Base-by-base conservation (phyloP, 768 basidiomycete species). In the Krasilnikovozyma curviuscula region DNA sequence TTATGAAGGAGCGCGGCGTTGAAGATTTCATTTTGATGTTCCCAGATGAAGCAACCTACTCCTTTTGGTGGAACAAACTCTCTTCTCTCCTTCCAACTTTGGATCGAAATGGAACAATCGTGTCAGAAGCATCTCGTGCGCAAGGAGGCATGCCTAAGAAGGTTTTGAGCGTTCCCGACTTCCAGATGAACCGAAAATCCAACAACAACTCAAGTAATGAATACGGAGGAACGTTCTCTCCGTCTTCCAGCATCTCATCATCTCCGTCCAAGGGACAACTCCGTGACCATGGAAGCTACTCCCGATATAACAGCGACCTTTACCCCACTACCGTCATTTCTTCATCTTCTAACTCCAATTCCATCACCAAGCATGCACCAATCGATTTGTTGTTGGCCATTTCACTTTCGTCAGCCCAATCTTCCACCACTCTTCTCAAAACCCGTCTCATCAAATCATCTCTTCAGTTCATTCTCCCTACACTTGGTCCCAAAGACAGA, bases 1-100 rank as follows among this genome's bases (percentile, higher is more conserved):
- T 56, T 23, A 43, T 54, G 53, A 84, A 88, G 67, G 91, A 97
- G 61, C 85, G 91, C 59, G 70, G 72, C 30, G 69, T 93, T 47
- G 89, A 93, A 53, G 83, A 81, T 43, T 97, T 98, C 67, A 91
- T 95, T 64, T 73, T 98, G 40, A 80, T 86, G 57, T 98, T 93
- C 73, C 81, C 79, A 60, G 84, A 97, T 46, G 76, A 82, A 27
- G 69, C 77, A n/a, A 80, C 80, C 2, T 71, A 93, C 49, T 85
- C 95, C 59, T 72, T 80, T 0, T 97, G 93, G 93, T 78, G 73
- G 61, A 72, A 70, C 44, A 81, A 80, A 49, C 81, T 98, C 54
- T 78, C 82, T 59, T 67, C 71, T 1, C 75, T 95, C 5, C 78
- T 97, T 12, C 57, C 55, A 18, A 61, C 59, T 10, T 49, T 52